Conservation (phyloP, 768 basidiomycete genomes). For the Rhizopogon vesiculosus region DNA sequence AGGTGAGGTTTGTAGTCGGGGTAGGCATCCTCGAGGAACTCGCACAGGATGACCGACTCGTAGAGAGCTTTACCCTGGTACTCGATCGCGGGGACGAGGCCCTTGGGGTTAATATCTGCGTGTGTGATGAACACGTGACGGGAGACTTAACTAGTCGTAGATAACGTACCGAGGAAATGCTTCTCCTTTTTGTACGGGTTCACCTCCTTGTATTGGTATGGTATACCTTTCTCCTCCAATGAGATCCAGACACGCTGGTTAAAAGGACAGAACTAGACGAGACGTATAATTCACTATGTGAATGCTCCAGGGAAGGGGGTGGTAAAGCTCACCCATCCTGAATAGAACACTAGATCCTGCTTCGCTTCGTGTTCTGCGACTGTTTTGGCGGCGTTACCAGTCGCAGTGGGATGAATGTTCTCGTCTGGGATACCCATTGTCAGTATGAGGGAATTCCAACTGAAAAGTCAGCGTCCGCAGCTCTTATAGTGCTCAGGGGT, state of each 20-base stretch:
- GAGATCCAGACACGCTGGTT: conserved; percentile 63
- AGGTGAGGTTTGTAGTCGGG: conserved; percentile 35
- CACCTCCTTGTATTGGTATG: conserved; percentile 64
- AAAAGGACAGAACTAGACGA: conserved; percentile 46
- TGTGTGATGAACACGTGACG: not conserved
- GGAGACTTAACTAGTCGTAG: not conserved
- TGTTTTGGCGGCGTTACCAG: conserved; percentile 46
- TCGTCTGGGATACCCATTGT: conserved; percentile 42
- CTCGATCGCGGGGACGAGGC: conserved; percentile 60
- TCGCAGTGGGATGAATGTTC: conserved; percentile 55
- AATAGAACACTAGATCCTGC: conserved; percentile 54
- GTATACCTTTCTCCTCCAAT: conserved; percentile 60
- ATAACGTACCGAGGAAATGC: conserved; percentile 43
- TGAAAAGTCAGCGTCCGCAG: not conserved
- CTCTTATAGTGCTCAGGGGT: conserved; percentile 1
- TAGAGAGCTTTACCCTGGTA: conserved; percentile 50
- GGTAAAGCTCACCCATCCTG: conserved; percentile 45
- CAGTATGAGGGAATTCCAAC: not conserved
- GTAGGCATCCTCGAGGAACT: conserved; percentile 64
- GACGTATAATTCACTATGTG: not conserved
- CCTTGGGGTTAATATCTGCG: conserved; percentile 59
- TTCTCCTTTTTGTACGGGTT: conserved; percentile 69
- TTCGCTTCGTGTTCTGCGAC: conserved; percentile 48
- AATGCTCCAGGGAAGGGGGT: not conserved
- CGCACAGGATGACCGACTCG: conserved; percentile 59